Base-by-base conservation (phyloP, 352 stramenopile genomes). In the Phytophthora idaei region DNA sequence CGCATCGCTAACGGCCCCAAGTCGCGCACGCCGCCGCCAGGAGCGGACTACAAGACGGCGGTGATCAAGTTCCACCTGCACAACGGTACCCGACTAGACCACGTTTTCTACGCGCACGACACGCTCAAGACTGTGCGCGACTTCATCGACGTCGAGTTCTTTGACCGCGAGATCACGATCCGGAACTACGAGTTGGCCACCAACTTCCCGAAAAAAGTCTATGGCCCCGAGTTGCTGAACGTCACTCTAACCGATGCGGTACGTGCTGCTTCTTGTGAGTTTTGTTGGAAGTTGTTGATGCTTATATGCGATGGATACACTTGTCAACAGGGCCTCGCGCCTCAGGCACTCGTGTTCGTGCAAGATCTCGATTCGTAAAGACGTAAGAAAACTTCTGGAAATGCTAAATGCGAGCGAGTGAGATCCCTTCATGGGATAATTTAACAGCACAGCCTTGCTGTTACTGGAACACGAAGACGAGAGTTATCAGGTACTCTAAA, bases 191-290 rank as follows among this genome's bases (percentile, higher is more conserved):
- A 95, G 50, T 61, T 95, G 59, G 85, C 85, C 27, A 95, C 87
- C n/a, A 95, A 93, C 60, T 95, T 88, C 49, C 87, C 87, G 0
- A 92, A 93, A 59, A 89, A 85, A 49, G 72, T 80, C 1, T 95
- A 89, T 58, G 82, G 85, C 0, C 75, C 81, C 3, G 81, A 92
- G 1, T 32, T 93, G 28, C 49, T 84, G 27, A 61, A 90, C 54
- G 67, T 92, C 27, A 90, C 78, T 8, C 85, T 95, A 9, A 52
- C 81, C 12, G 81, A 95, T 64, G 85, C 77, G 68, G 86, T 94
- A 78, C 17, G 82, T 77, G 31, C 5, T 52, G 31, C 5, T 10
- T 29, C 21, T 28, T 59, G 12, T 37, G 5, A 2, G 32, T 37
- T 37, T 58, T 31, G 7, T 49, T 27, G 54, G 11, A 48, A 57